These are phyloP conservation scores for Fusarium pininemorale DNA, from an alignment of 2,329 filamentous ascomycete genomes.

Conservation along the genomic window DNA sequence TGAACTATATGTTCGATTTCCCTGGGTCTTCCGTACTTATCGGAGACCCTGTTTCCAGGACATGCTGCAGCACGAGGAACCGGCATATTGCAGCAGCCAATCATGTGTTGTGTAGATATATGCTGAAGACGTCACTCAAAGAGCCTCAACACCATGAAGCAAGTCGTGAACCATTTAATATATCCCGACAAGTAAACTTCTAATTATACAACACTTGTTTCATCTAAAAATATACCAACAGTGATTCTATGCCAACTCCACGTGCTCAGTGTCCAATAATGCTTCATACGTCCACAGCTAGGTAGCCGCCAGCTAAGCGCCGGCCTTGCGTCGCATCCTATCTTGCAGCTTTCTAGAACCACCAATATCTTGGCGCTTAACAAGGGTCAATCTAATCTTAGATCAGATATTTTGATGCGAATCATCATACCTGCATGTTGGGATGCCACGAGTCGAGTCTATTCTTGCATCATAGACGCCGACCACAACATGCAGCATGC, in stretches of 20 bases:
- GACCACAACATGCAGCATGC: slow-evolving; percentile 4
- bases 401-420: slow-evolving; percentile 23
- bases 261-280: slow-evolving; percentile 24
- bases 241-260: not conserved
- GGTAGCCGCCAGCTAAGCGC: slow-evolving; percentile 43
- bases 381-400: slow-evolving; percentile 22
- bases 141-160: slow-evolving; percentile 42
- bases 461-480: slow-evolving; percentile 27
- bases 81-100: slow-evolving; percentile 22
- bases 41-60: not conserved
- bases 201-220: slow-evolving; percentile 9
- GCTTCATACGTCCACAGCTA: slow-evolving; percentile 14
- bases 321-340: slow-evolving; percentile 21
- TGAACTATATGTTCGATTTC: not conserved
- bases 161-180: not conserved
- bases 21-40: not conserved
- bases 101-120: slow-evolving; percentile 7
- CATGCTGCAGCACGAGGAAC: not conserved
- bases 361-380: slow-evolving; percentile 25
- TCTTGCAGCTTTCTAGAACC: slow-evolving; percentile 28
- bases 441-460: not conserved
- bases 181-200: not conserved
- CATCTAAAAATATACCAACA: slow-evolving; percentile 28
- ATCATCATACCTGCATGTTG: slow-evolving; percentile 13
- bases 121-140: slow-evolving; percentile 20